Percentiles rank a stretch among this genome's conserved stretches.
phyloP scores from a whole-genome alignment of 2,329 filamentous ascomycete species.

The Lecanicillium sp. region DNA sequence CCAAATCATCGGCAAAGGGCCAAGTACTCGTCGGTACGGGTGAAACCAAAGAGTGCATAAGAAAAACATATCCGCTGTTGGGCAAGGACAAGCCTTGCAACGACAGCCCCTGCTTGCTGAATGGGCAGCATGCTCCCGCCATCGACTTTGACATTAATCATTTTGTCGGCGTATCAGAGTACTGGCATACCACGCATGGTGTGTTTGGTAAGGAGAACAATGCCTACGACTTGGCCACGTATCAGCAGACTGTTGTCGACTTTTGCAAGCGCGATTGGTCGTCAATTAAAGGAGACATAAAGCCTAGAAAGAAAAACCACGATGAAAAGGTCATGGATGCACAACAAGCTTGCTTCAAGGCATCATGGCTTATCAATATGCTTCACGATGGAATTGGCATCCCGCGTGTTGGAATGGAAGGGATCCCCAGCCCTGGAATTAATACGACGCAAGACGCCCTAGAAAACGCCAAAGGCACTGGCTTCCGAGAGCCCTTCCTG shows the following conservation, averaged over 20 bases:
- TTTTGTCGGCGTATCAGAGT: constrained; percentile 95
- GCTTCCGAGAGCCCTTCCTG: constrained; percentile 79
- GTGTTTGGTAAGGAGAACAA: constrained; percentile 76
- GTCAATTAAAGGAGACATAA: constrained; percentile 60
- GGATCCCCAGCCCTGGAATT: constrained; percentile 39
- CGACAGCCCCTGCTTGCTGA: constrained; percentile 78
- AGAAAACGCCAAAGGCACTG: constrained; percentile 62
- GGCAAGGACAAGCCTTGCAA: constrained; percentile 82
- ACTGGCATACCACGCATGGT: constrained; percentile 97
- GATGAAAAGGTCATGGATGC: constrained; percentile 73
- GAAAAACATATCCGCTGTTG: constrained; percentile 73
- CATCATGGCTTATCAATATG: constrained; percentile 95
- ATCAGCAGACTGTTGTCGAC: constrained; percentile 74
- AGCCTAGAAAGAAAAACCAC: constrained; percentile 61
- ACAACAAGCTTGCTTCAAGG: constrained; percentile 91
- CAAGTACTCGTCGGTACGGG: constrained; percentile 72
- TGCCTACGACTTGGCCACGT: constrained; percentile 83
- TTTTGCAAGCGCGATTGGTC: constrained; percentile 84
- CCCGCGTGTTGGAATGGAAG: constrained; percentile 74
- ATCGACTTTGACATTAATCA: constrained; percentile 98
- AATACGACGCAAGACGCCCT: constrained; percentile 69
- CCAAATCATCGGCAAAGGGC: constrained; percentile 25
- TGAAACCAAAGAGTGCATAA: constrained; percentile 76
- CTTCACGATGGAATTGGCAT: constrained; percentile 94
- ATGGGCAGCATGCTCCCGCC: constrained; percentile 85